These are phyloP conservation scores for Stentor roeselii DNA, from an alignment of 73 alveolate genomes.

Conservation along the genomic window DNA sequence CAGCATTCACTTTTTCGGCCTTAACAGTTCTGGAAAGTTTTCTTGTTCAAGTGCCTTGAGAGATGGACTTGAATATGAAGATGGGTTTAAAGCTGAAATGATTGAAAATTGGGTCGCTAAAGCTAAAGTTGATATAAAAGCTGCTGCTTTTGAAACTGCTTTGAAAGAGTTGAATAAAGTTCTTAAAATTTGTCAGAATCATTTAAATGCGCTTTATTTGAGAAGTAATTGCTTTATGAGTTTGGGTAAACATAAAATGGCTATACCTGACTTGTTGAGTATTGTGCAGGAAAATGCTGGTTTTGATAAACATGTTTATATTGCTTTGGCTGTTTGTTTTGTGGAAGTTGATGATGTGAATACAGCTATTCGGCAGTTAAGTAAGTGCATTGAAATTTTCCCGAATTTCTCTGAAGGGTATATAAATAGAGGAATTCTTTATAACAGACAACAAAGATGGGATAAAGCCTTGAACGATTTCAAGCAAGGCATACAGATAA, in stretches of 20 bases:
- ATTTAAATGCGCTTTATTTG: not conserved
- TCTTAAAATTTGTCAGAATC: not conserved
- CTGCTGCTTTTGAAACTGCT: not conserved
- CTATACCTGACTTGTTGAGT: not conserved
- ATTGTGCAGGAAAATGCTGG: not conserved
- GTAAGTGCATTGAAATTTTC: conserved; percentile 31
- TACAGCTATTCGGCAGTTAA: conserved; percentile 36
- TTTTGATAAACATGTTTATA: not conserved
- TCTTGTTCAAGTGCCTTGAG: not conserved
- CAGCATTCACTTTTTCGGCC: not conserved
- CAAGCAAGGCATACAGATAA: not conserved
- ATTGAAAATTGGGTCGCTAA: not conserved
- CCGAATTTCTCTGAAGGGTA: conserved; percentile 52
- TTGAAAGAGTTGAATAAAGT: not conserved
- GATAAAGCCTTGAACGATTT: conserved; percentile 24
- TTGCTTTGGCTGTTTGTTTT: conserved; percentile 14
- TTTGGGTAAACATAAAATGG: not conserved
- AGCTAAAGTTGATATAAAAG: not conserved
- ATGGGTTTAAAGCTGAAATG: not conserved
- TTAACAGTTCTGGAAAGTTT: not conserved
- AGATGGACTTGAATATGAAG: not conserved
- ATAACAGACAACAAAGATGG: not conserved
- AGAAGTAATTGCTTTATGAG: not conserved
- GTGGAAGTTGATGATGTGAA: not conserved
- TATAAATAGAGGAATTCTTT: conserved; percentile 17